Conservation (phyloP, 495 filamentous ascomycete genomes). For the Penicillium fimorum region DNA sequence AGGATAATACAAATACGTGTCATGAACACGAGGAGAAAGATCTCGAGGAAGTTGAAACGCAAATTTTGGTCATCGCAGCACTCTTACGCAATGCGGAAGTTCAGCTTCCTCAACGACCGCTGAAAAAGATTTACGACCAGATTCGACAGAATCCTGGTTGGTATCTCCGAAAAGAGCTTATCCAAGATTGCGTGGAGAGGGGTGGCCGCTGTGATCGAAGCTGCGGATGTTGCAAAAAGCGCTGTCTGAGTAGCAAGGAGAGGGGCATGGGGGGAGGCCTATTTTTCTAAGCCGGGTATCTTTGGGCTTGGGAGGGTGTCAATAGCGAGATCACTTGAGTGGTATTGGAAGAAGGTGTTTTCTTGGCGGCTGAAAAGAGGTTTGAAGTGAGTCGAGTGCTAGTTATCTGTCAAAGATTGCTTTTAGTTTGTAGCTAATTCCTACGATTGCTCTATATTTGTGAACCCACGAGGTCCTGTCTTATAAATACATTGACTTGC, state of each 20-base stretch:
- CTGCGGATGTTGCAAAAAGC: no score
- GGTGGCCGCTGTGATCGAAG: no score
- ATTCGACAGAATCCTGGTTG: constrained; percentile 2
- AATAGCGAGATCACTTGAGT: no score
- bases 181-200: not conserved
- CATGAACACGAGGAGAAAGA: not conserved
- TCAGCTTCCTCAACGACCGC: not conserved
- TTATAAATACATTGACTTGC: not conserved
- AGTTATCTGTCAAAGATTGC: not conserved
- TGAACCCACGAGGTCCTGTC: not conserved
- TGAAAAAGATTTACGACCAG: constrained; percentile 1
- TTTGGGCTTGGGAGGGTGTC: no score
- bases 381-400: no score
- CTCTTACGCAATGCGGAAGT: not conserved
- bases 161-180: constrained; percentile 9
- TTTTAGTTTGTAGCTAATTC: not conserved
- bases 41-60: not conserved
- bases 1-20: no score
- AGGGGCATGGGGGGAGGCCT: no score
- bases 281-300: no score
- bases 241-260: no score
- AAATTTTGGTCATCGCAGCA: not conserved
- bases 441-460: not conserved
- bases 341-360: no score
- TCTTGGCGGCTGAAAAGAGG: no score